Evolutionary conservation across 176 grass and related monocot species (phyloP).

Genomic region (Secale cereale): DNA sequence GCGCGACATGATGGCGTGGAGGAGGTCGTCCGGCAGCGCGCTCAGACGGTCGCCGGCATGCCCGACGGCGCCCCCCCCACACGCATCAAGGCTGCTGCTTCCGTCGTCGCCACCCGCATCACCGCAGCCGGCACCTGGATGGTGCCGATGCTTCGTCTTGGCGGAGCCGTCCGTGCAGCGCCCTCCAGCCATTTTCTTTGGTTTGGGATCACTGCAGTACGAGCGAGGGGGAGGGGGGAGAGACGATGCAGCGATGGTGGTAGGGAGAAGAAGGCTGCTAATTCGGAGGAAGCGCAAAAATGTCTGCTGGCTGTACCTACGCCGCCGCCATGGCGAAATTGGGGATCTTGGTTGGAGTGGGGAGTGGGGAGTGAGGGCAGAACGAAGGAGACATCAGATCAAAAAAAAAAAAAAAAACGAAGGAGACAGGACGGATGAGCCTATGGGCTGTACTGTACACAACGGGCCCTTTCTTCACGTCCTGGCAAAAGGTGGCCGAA

Average conservation of each 20-base stretch:
- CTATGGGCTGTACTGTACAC: no score
- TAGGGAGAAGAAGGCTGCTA: no score
- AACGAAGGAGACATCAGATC: no score
- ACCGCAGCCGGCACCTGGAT: background rate
- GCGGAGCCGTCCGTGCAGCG: background rate
- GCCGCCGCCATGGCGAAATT: no score
- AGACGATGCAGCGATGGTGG: background rate
- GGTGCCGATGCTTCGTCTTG: background rate
- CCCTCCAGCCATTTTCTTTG: background rate
- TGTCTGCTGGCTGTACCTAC: no score
- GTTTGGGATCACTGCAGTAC: background rate
- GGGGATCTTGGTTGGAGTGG: no score
- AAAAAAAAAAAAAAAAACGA: no score
- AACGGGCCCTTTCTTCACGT: no score
- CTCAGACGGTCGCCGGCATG: background rate
- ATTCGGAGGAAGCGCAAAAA: no score
- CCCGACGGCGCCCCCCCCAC: background rate
- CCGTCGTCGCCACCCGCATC: background rate
- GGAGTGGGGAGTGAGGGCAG: no score
- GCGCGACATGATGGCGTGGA: background rate
- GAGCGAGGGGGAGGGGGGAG: background rate
- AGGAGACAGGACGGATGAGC: no score
- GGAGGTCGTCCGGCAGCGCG: background rate
- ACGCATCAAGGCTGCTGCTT: background rate
- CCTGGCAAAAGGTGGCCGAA: no score